Conservation (phyloP, 768 basidiomycete species). For the Filobasidium floriforme region DNA sequence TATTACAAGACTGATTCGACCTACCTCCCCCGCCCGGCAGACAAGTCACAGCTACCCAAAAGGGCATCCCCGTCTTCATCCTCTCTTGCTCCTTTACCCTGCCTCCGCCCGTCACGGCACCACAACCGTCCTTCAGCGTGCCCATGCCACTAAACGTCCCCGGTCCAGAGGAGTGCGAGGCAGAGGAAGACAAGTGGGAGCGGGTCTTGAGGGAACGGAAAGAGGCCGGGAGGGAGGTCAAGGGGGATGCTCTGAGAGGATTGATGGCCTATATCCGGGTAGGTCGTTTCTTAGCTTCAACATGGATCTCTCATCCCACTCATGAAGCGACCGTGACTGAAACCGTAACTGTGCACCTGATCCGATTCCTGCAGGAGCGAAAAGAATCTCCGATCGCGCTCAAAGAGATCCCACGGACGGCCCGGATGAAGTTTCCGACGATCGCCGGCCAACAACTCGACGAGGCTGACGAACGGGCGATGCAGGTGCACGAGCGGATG, state of each 20-base stretch:
- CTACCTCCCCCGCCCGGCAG: conserved; percentile 12
- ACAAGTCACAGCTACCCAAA: conserved; percentile 40
- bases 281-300: not conserved
- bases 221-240: conserved; percentile 12
- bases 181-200: conserved; percentile 38
- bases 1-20: not conserved
- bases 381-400: conserved; percentile 35
- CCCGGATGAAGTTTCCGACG: not conserved
- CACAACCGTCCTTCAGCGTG: conserved; percentile 19
- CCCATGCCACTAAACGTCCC: conserved; percentile 24
- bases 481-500: conserved; percentile 21
- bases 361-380: conserved; percentile 33
- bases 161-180: conserved; percentile 33
- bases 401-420: conserved; percentile 13
- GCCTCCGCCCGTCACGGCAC: conserved; percentile 23
- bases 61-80: conserved; percentile 36
- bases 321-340: no score
- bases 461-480: not conserved
- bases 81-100: conserved; percentile 39
- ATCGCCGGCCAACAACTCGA: not conserved
- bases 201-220: conserved; percentile 12
- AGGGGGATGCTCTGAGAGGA: conserved; percentile 12
- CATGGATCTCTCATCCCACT: no score
- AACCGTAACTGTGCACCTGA: no score
- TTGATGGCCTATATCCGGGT: conserved; percentile 33